These are phyloP conservation scores for Lippia alba DNA, from an alignment of 305 asterid genomes.

Conservation along the genomic window DNA sequence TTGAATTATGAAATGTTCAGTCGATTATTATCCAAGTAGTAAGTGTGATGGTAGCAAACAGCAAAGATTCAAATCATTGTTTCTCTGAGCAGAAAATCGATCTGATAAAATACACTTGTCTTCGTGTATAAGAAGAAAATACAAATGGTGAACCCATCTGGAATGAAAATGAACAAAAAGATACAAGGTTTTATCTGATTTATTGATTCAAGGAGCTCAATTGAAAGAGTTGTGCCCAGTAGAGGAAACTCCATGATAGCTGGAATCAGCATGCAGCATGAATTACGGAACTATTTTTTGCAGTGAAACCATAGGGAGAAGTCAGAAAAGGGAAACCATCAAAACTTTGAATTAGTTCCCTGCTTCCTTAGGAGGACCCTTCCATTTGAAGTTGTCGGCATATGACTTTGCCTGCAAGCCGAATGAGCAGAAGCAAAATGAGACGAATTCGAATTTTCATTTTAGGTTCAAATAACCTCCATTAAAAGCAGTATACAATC, in stretches of 20 bases:
- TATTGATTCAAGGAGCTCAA: slow-evolving; percentile 35
- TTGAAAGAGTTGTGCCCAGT: slow-evolving; percentile 3
- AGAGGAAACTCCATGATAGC: slow-evolving; percentile 22
- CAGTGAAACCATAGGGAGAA: slow-evolving; percentile 27
- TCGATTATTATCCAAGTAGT: no score
- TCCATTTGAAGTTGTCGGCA: slow-evolving; percentile 72
- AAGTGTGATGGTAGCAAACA: not conserved
- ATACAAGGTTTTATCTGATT: slow-evolving; percentile 26
- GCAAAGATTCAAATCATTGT: not conserved
- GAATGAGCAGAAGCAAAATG: slow-evolving; percentile 10
- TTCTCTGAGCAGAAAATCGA: slow-evolving; percentile 10
- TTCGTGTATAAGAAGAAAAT: not conserved
- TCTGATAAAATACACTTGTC: slow-evolving; percentile 2
- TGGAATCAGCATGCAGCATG: slow-evolving; percentile 25
- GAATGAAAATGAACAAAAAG: slow-evolving; percentile 7
- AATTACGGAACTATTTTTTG: slow-evolving; percentile 2
- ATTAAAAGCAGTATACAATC: no score
- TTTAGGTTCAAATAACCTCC: not conserved
- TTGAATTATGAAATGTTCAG: no score
- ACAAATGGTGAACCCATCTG: slow-evolving; percentile 12
- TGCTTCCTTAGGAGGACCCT: slow-evolving; percentile 53
- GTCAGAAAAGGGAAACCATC: slow-evolving; percentile 8
- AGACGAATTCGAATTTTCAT: slow-evolving; percentile 13
- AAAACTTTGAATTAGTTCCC: slow-evolving; percentile 31
- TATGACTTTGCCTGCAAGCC: slow-evolving; percentile 59